A percentile compares a stretch with the other conserved stretches of the same genome.
Evolutionary conservation across 116 monocot species (phyloP).

Genomic region (Papilionanthe hybrid): DNA sequence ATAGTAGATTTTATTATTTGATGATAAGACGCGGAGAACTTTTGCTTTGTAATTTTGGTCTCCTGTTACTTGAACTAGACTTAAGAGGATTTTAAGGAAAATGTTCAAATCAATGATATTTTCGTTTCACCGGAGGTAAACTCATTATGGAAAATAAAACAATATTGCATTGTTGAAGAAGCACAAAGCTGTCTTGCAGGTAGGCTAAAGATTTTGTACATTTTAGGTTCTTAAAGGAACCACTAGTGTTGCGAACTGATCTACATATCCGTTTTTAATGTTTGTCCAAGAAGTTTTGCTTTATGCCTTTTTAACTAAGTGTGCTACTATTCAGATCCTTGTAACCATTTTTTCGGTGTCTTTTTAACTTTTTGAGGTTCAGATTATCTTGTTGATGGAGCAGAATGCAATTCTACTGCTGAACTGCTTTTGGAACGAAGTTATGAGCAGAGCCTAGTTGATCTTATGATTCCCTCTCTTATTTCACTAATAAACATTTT

Average conservation of each 20-base stretch:
- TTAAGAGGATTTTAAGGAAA: background rate
- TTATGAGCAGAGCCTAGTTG: slow-evolving; percentile 69
- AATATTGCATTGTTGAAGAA: background rate
- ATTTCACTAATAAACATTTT: slow-evolving; percentile 74
- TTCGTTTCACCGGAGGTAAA: background rate
- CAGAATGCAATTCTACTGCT: slow-evolving; percentile 78
- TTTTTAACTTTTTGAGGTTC: slow-evolving; percentile 15
- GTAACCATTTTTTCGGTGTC: background rate
- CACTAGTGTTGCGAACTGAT: background rate
- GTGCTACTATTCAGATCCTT: background rate
- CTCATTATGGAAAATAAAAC: background rate
- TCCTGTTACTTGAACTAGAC: background rate
- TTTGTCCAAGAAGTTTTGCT: background rate
- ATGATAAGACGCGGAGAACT: no score
- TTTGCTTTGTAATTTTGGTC: background rate
- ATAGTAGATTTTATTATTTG: no score
- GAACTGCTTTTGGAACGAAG: slow-evolving; percentile 76
- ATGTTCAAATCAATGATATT: background rate
- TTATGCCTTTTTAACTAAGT: background rate
- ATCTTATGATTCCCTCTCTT: slow-evolving; percentile 84
- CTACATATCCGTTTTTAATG: background rate
- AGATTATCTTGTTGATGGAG: slow-evolving; percentile 98
- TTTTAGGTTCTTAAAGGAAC: background rate
- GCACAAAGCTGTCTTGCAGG: background rate
- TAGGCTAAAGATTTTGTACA: background rate